Evolutionary conservation across 2,329 filamentous ascomycete genomes (phyloP).

Genomic region (Paraphoma chrysanthemicola): DNA sequence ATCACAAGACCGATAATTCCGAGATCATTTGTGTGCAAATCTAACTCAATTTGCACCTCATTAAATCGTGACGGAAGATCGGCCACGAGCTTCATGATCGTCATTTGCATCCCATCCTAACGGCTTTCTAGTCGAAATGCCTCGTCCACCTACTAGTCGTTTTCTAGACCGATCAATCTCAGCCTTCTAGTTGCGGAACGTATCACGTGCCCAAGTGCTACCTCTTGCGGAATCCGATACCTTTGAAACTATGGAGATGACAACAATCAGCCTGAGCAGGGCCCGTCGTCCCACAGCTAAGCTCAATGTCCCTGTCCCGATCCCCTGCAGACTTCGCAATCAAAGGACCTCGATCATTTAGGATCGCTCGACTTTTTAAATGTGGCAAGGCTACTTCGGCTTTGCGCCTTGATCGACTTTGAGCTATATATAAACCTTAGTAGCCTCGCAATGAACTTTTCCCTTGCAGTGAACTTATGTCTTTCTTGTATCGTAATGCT

Average conservation of each 20-base stretch:
- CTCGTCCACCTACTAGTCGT: too few relatives aligned
- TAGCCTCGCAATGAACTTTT: constrained; percentile 1
- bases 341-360: background rate
- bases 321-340: background rate
- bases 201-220: background rate
- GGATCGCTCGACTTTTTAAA: background rate
- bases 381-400: background rate
- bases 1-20: too few relatives aligned
- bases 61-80: too few relatives aligned
- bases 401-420: background rate
- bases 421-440: constrained; percentile 2
- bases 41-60: too few relatives aligned
- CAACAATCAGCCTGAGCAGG: background rate
- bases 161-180: too few relatives aligned
- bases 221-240: constrained; percentile 1
- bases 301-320: background rate
- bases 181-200: too few relatives aligned
- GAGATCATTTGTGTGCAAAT: too few relatives aligned
- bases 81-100: too few relatives aligned
- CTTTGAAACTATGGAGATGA: background rate
- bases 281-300: too few relatives aligned
- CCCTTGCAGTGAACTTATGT: constrained; percentile 8
- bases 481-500: background rate
- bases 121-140: too few relatives aligned
- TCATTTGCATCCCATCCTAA: too few relatives aligned